Evolutionary conservation across 345 rosid species (phyloP), one percentile per base, ranked within the genome.

Genomic region (Sonneratia alba): DNA sequence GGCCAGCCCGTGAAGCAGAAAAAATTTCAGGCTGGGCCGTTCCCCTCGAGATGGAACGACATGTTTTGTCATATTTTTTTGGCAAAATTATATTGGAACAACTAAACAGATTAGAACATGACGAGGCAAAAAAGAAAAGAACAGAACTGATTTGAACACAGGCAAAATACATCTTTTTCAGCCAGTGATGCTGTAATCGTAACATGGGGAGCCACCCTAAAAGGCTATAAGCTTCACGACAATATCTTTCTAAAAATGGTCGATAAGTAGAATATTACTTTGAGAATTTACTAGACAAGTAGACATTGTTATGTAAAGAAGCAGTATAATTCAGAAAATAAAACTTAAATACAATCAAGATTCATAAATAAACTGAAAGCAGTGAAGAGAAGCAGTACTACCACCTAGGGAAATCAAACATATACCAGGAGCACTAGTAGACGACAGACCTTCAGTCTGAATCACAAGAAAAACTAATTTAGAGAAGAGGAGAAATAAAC

Each of bases 121-220:
- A 36, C 6, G 36, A 40, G 9, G 48, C 48, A n/a, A 66, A 21
- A 66, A 66, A 24, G 24, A 56, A 10, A 21, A 56, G 0, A 56
- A 56, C 11, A 6, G 19, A 21, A 68, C 48, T 48, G 45, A 36
- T 19, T 43, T 32, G 74, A n/a, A n/a, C n/a, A n/a, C n/a, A n/a
- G n/a, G n/a, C n/a, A 36, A 34, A 21, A 4, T 45, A 75, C 73
- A 75, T 91, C 97, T 78, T 87, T 85, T 77, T 90, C 97, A n/a
- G 86, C 73, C 79, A 91, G 89, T 62, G 79, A 71, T n/a, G n/a
- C n/a, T 36, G 82, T 70, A 47, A 89, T 84, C 72, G 91, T 91
- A 21, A 92, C 86, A 78, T 85, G 91, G 68, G 97, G 99, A 65
- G 87, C 87, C 79, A 77, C n/a, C 84, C 92, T 92, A 79, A 82